These are phyloP conservation scores for Cylindrodendrum hubeiense DNA, from an alignment of 2,329 filamentous ascomycete species.

Conservation along the genomic window DNA sequence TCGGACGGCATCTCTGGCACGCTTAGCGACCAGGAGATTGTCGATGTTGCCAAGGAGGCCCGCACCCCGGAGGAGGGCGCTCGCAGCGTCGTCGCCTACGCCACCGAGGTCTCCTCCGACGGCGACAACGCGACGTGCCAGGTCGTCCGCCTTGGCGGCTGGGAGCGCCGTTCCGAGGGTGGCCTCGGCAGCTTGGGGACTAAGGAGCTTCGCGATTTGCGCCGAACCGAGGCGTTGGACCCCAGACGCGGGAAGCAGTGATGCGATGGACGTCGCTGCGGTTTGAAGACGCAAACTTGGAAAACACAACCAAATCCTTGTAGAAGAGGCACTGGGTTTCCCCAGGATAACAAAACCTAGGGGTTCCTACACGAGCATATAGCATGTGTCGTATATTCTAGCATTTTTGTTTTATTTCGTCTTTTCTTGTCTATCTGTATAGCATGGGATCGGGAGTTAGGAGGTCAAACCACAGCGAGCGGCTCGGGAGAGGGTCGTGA, in stretches of 20 bases:
- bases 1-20: conserved; percentile 91
- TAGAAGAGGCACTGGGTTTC: conserved; percentile 8
- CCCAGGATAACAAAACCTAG: not conserved
- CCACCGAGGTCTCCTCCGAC: conserved; percentile 81
- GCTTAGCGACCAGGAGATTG: conserved; percentile 92
- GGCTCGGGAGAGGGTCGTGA: conserved; percentile 3
- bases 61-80: conserved; percentile 90
- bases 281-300: not conserved
- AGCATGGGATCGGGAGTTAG: conserved; percentile 44
- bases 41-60: conserved; percentile 95
- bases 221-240: conserved; percentile 83
- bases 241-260: conserved; percentile 76
- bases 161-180: conserved; percentile 82
- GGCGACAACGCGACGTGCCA: conserved; percentile 79
- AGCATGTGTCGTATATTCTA: conserved; percentile 28
- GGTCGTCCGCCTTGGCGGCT: conserved; percentile 75
- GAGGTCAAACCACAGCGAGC: conserved; percentile 24
- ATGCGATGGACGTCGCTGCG: conserved; percentile 3
- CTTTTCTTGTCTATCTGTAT: conserved; percentile 28
- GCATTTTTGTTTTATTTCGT: conserved; percentile 18
- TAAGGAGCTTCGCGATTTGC: conserved; percentile 89
- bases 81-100: conserved; percentile 83
- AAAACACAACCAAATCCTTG: not conserved
- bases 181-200: conserved; percentile 91
- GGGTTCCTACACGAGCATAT: conserved; percentile 1